These are phyloP conservation scores for Odontarrhena argentea DNA, from an alignment of 345 rosid species.

Conservation along the genomic window DNA sequence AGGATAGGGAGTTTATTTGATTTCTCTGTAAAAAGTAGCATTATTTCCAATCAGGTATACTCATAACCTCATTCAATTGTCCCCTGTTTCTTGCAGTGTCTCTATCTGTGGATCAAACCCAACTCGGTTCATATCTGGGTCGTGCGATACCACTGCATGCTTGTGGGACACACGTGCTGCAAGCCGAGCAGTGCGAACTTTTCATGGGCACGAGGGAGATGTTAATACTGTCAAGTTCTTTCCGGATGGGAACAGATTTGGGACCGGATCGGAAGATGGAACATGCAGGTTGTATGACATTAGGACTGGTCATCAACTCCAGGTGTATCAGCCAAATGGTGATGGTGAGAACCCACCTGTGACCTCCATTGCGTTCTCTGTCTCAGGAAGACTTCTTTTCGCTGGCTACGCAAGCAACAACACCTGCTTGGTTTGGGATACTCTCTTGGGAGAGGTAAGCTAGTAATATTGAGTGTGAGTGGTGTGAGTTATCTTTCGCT, in stretches of 20 bases:
- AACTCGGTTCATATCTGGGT: constrained; percentile 87
- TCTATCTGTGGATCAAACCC: constrained; percentile 76
- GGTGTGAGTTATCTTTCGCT: background rate
- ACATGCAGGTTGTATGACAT: constrained; percentile 93
- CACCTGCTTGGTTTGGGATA: constrained; percentile 93
- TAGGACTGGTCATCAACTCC: constrained; percentile 94
- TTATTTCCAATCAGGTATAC: constrained; percentile 1
- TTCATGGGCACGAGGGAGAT: constrained; percentile 95
- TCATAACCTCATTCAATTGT: constrained; percentile 4
- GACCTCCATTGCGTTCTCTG: constrained; percentile 87
- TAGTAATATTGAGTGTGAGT: background rate
- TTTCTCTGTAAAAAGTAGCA: constrained; percentile 10
- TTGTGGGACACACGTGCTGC: constrained; percentile 98
- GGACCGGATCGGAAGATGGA: constrained; percentile 95
- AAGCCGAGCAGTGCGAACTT: constrained; percentile 87
- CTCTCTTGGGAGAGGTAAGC: constrained; percentile 82
- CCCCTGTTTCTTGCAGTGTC: constrained; percentile 53
- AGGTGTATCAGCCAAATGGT: constrained; percentile 65
- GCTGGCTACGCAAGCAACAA: constrained; percentile 74
- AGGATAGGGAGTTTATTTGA: constrained; percentile 1
- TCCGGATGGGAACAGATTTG: constrained; percentile 94
- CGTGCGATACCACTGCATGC: constrained; percentile 87
- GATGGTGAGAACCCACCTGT: constrained; percentile 59
- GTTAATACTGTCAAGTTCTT: constrained; percentile 89
- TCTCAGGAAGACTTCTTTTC: constrained; percentile 93